Evolutionary conservation across 2,329 filamentous ascomycete genomes (phyloP), one percentile per base, ranked within the genome.

Genomic region (Fusarium humuli): DNA sequence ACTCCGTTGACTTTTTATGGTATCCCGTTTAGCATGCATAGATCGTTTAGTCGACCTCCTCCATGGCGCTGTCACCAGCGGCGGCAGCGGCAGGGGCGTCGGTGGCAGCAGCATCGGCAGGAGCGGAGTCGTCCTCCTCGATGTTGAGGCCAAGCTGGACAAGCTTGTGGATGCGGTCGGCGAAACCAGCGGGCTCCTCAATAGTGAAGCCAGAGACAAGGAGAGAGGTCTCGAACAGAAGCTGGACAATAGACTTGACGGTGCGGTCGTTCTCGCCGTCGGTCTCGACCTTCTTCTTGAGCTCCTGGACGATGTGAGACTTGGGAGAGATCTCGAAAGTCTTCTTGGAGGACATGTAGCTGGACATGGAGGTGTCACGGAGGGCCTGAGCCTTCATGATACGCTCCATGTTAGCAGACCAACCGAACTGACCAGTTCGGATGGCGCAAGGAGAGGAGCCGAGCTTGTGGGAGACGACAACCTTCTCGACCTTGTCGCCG

Each of bases 361-460:
- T 97, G 85, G 90, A 94, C 96, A 99, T 99, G 79, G 94, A 98
- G 76, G 96, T 99, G 87, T 99, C 96, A 87, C 96, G 96, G 79
- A 99, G 95, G 80, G 96, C 96, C 89, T 99, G 96, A 29, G 96
- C 96, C 92, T 99, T 99, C 96, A 99, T 99, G 91, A 99, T 99
- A 88, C 96, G 96, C 90, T 99, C 96, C 96, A 99, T 99, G 91
- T 99, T 99, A 82, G 96, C 96, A 62, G 95, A 98, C 96, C 96
- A 99, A 85, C 96, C 96, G 84, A 99, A 99, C 87, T 98, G 96
- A 80, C 96, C 96, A 76, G 96, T 99, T 84, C 96, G 95, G 89
- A 99, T 98, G 82, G 96, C 96, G 85, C 96, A 98, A 80, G 96
- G 96, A 73, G 96, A 90, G 81, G 92, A 92, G 77, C 92, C 90